phyloP scores from a whole-genome alignment of 2,329 filamentous ascomycete species.

The Cadophora sp. region DNA sequence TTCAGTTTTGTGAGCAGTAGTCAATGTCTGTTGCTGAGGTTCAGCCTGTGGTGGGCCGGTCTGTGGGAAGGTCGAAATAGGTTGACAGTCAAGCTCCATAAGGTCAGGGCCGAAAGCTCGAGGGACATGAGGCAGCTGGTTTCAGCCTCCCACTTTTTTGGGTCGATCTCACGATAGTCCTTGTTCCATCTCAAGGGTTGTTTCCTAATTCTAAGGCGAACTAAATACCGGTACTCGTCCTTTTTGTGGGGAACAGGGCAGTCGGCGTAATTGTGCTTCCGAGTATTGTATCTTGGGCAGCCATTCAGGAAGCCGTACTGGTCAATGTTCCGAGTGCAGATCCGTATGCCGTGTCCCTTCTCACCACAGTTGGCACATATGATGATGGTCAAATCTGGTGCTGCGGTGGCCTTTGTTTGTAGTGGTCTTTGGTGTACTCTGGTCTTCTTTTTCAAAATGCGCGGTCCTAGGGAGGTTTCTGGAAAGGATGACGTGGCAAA shows the following conservation, averaged over 20 bases:
- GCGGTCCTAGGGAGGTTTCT: neutral
- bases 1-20: neutral
- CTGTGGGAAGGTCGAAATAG: no score
- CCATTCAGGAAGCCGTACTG: no score
- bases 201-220: no score
- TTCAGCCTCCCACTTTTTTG: neutral
- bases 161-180: no score
- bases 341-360: neutral
- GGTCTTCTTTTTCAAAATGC: neutral
- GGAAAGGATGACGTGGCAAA: neutral
- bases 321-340: neutral
- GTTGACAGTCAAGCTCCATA: neutral
- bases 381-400: neutral
- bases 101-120: neutral
- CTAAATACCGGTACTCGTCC: no score
- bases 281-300: no score
- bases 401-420: neutral
- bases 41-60: neutral
- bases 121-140: neutral
- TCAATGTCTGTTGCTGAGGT: neutral
- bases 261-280: no score
- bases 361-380: neutral
- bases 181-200: no score
- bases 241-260: no score
- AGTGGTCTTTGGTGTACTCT: neutral